These are phyloP conservation scores for Cryptosporidium andersoni DNA, from an alignment of 169 alveolate species.

Conservation along the genomic window DNA sequence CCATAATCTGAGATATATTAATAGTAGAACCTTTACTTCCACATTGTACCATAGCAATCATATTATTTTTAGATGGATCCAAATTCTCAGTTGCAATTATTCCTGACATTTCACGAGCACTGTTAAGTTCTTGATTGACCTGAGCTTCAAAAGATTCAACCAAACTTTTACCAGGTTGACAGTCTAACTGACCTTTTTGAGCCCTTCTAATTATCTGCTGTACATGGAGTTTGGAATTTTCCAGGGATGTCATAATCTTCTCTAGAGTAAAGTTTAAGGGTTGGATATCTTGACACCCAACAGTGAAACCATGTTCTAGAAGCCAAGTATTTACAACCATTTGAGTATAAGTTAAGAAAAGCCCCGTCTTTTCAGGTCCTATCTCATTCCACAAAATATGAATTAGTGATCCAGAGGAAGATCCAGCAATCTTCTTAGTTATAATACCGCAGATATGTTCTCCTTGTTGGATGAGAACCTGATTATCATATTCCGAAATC, in stretches of 20 bases:
- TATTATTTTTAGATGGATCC: slow-evolving; percentile 90
- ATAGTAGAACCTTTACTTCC: slow-evolving; percentile 97
- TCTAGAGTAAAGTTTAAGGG: slow-evolving; percentile 91
- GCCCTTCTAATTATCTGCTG: slow-evolving; percentile 87
- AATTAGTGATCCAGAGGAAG: slow-evolving; percentile 96
- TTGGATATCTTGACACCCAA: slow-evolving; percentile 97
- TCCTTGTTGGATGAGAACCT: slow-evolving; percentile 94
- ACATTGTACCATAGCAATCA: slow-evolving; percentile 97
- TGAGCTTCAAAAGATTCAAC: slow-evolving; percentile 97
- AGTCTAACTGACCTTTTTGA: slow-evolving; percentile 94
- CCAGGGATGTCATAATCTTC: slow-evolving; percentile 89
- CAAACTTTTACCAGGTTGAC: slow-evolving; percentile 98
- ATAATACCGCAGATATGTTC: slow-evolving; percentile 96
- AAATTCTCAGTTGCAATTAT: slow-evolving; percentile 91
- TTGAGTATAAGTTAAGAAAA: slow-evolving; percentile 94
- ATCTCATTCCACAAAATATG: slow-evolving; percentile 97
- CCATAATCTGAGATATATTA: slow-evolving; percentile 97
- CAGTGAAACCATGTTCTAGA: slow-evolving; percentile 95
- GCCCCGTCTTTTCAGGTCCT: slow-evolving; percentile 96
- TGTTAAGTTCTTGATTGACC: slow-evolving; percentile 94
- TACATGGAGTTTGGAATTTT: slow-evolving; percentile 84
- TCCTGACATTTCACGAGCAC: slow-evolving; percentile 95
- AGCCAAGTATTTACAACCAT: slow-evolving; percentile 98
- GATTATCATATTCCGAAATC: slow-evolving; percentile 74
- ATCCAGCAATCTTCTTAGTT: slow-evolving; percentile 97